A percentile compares a stretch with the other conserved stretches of the same genome.
phyloP scores from a whole-genome alignment of 1,139 yeast species.

The Arxiozyma bovina region DNA sequence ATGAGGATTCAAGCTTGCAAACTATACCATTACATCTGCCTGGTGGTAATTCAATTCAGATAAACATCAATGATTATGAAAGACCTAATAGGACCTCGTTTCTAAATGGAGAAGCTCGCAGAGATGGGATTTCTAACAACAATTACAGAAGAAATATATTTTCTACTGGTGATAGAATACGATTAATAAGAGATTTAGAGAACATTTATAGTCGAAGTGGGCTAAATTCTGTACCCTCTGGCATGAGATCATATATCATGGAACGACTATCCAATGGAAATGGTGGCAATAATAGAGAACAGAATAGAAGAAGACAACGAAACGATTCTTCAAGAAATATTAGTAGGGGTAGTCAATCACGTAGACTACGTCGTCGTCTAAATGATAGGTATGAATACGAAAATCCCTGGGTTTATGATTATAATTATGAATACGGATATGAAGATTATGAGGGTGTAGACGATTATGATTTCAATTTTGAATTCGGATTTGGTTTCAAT shows the following conservation, averaged over 20 bases:
- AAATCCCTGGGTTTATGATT: neutral
- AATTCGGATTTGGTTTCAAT: neutral
- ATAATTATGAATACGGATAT: neutral
- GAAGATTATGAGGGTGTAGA: neutral
- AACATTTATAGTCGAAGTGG: neutral
- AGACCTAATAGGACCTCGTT: constrained; percentile 12
- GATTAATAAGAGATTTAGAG: neutral
- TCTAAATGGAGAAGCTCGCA: neutral
- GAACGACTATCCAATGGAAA: neutral
- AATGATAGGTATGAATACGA: neutral
- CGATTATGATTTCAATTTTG: neutral
- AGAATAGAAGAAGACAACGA: neutral
- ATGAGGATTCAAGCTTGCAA: constrained; percentile 8
- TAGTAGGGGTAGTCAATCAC: neutral
- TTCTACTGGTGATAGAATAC: neutral
- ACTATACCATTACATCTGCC: constrained; percentile 22
- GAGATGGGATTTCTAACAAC: neutral
- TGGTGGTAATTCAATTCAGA: constrained; percentile 22
- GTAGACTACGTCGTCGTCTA: neutral
- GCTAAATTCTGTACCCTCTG: neutral
- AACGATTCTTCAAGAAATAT: neutral
- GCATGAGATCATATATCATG: neutral
- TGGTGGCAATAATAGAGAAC: neutral
- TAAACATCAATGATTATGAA: constrained; percentile 19
- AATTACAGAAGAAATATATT: neutral